Evolutionary conservation across 371 early-diverging fungal genomes (phyloP).

Genomic region (Dichotomocladium elegans): DNA sequence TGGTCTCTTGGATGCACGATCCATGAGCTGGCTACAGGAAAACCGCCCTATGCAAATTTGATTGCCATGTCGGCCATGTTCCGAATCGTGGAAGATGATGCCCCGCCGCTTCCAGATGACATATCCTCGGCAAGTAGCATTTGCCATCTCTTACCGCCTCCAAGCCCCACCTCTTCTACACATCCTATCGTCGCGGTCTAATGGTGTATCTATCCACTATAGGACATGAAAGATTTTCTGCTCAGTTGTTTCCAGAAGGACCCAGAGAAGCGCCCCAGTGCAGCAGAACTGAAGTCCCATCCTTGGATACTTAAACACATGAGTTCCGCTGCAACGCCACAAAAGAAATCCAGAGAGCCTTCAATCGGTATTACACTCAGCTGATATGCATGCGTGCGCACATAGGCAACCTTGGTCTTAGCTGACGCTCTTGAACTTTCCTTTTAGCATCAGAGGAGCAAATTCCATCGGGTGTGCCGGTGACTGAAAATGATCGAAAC

Average conservation of each 20-base stretch:
- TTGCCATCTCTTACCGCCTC: background rate
- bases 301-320: conserved; percentile 62
- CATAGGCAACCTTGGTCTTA: no score
- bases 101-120: conserved; percentile 81
- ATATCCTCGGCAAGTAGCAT: conserved; percentile 47
- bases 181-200: no score
- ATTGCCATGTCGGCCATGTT: conserved; percentile 86
- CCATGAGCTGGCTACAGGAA: conserved; percentile 82
- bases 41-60: conserved; percentile 82
- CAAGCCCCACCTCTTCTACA: background rate
- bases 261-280: conserved; percentile 67
- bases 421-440: no score
- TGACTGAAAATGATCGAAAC: conserved; percentile 3
- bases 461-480: background rate
- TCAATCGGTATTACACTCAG: background rate
- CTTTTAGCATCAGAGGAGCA: background rate
- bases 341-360: conserved; percentile 1
- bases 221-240: conserved; percentile 72
- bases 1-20: conserved; percentile 91
- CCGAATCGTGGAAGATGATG: conserved; percentile 86
- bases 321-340: background rate
- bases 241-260: conserved; percentile 79
- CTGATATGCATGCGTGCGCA: background rate
- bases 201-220: no score
- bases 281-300: conserved; percentile 63